phyloP scores from a whole-genome alignment of 495 filamentous ascomycete genomes.

The Cryomyces antarcticus region DNA sequence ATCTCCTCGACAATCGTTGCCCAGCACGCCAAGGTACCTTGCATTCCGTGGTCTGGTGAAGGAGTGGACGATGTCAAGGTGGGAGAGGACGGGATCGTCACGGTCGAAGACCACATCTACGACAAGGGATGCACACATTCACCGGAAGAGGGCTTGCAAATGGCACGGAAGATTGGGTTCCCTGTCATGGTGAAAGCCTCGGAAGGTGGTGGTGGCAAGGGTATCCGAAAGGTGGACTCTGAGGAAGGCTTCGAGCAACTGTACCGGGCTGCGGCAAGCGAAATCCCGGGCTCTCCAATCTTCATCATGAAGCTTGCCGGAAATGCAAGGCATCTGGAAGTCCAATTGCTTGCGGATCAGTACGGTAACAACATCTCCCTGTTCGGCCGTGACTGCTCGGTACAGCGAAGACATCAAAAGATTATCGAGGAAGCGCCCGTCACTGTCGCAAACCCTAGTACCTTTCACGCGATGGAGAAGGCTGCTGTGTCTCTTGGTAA shows the following conservation, averaged over 20 bases:
- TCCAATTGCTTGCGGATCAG: slow-evolving; percentile 92
- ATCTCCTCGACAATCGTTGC: slow-evolving; percentile 99
- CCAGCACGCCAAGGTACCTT: slow-evolving; percentile 89
- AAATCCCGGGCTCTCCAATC: slow-evolving; percentile 98
- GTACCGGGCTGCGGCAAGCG: slow-evolving; percentile 87
- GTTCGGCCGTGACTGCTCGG: slow-evolving; percentile 96
- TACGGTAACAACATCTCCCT: slow-evolving; percentile 99
- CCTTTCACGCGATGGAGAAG: slow-evolving; percentile 92
- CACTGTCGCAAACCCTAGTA: slow-evolving; percentile 71
- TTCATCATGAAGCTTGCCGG: slow-evolving; percentile 99
- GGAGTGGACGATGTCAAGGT: slow-evolving; percentile 68
- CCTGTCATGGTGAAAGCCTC: slow-evolving; percentile 99
- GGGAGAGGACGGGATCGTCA: slow-evolving; percentile 72
- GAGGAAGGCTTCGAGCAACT: slow-evolving; percentile 68
- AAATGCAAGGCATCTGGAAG: slow-evolving; percentile 89
- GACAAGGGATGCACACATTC: slow-evolving; percentile 75
- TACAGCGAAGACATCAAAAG: slow-evolving; percentile 97
- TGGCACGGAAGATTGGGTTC: slow-evolving; percentile 82
- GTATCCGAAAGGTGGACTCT: slow-evolving; percentile 84
- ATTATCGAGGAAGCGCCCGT: slow-evolving; percentile 99
- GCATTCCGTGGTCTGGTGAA: slow-evolving; percentile 95
- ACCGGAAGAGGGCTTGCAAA: slow-evolving; percentile 70
- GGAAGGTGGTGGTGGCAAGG: slow-evolving; percentile 98
- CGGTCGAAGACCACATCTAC: slow-evolving; percentile 72
- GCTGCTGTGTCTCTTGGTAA: slow-evolving; percentile 84